Evolutionary conservation across 768 basidiomycete genomes (phyloP), one percentile per base, ranked within the genome.

Genomic region (Mycena amicta): DNA sequence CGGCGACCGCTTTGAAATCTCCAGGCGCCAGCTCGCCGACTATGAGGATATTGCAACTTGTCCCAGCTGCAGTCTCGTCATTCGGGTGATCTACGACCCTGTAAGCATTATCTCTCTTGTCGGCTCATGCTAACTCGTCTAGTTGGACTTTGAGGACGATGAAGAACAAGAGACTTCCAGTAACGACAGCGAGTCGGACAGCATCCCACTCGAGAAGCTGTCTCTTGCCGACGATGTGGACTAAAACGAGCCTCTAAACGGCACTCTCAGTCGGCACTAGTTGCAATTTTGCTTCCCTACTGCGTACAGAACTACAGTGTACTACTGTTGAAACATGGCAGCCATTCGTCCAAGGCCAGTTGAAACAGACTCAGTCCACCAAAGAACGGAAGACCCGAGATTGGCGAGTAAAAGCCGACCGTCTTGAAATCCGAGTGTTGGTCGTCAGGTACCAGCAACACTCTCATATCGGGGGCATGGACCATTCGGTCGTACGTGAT

Each of bases 1-100:
- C 68, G 96, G 96, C 8, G 96, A 99, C 75, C 87, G 95, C 40
- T 99, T 98, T 76, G 96, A 98, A 74, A 98, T 98, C 64, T 86
- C 90, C 28, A 84, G 89, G 65, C 76, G 78, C 61, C 94, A 98
- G 74, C 85, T 98, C 6, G 83, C 86, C 45, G 79, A 94, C 64
- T 97, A 85, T 55, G 97, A 98, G 67, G 97, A 98, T 70, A 86
- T 95, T 46, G 96, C 95, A 23, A 95, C 85, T 51, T 98, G 97
- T 77, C 97, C 97, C 0, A 95, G 93, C 71, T 99, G 97, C 67
- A 95, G 93, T 63, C 79, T 98, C 23, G 82, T 98, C 29, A 93
- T 98, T 50, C 79, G 96, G 55, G 90, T 98, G 41, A 83, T 98
- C 43, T 98, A 88, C 72, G 96, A 99, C 72, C 95, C 94, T 49